These are phyloP conservation scores for Erythrobasidium hasegawianum DNA, from an alignment of 1,284 basidiomycete genomes.

Conservation along the genomic window DNA sequence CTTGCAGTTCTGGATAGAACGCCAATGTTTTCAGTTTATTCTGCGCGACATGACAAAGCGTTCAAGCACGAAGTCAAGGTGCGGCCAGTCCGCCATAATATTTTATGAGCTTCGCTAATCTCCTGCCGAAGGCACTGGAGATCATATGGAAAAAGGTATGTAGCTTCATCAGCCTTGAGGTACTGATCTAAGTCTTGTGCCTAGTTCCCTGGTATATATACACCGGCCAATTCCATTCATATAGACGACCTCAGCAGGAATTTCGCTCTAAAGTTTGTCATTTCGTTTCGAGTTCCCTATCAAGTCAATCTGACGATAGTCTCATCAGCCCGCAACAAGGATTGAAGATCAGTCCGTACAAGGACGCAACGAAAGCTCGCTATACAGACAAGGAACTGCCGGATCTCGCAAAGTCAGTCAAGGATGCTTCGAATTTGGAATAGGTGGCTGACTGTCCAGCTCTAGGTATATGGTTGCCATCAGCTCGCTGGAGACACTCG, in stretches of 20 bases:
- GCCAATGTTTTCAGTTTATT: constrained; percentile 84
- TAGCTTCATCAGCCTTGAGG: no score
- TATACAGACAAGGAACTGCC: constrained; percentile 39
- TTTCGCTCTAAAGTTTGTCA: constrained; percentile 16
- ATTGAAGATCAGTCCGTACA: constrained; percentile 42
- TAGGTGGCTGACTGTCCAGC: neutral
- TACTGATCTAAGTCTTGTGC: neutral
- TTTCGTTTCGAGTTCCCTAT: neutral
- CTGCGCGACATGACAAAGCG: constrained; percentile 64
- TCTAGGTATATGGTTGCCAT: constrained; percentile 20
- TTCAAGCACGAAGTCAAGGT: constrained; percentile 62
- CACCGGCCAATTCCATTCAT: constrained; percentile 37
- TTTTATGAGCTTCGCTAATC: no score
- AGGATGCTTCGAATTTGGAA: neutral
- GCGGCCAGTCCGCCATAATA: no score
- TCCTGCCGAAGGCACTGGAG: constrained; percentile 64
- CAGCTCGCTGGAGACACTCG: constrained; percentile 12
- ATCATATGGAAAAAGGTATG: constrained; percentile 72
- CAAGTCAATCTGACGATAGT: neutral
- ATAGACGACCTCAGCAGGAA: constrained; percentile 36
- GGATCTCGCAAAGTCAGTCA: constrained; percentile 36
- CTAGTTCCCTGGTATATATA: constrained; percentile 32
- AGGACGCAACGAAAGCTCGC: constrained; percentile 22
- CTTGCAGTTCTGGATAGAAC: constrained; percentile 53
- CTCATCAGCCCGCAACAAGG: constrained; percentile 39